phyloP scores from a whole-genome alignment of 306 rosid species.

The Astragalus membranaceus region DNA sequence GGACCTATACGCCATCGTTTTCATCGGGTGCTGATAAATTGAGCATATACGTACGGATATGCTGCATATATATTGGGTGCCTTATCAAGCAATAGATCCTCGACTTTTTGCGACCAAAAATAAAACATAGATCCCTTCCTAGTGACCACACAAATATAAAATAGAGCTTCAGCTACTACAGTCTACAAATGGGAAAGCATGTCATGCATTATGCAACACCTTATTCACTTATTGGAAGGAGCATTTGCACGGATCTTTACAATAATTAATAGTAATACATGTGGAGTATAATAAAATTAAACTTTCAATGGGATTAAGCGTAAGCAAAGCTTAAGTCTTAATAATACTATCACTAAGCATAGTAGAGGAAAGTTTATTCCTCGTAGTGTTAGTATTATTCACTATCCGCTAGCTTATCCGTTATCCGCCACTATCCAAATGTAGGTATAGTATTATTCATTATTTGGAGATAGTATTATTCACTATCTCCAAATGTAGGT shows the following conservation, averaged over 20 bases:
- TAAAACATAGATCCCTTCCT: not conserved
- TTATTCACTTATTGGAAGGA: not conserved
- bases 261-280: not conserved
- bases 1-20: not conserved
- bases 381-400: no score
- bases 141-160: not conserved
- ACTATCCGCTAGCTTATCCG: no score
- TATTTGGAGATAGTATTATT: no score
- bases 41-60: constrained; percentile 18
- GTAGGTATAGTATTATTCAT: no score
- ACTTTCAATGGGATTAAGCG: not conserved
- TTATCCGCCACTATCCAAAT: no score
- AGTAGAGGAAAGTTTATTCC: no score
- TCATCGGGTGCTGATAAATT: not conserved
- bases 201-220: not conserved
- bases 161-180: not conserved
- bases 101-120: not conserved
- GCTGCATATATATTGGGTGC: not conserved
- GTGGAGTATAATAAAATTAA: not conserved
- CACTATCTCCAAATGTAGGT: no score
- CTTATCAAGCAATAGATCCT: not conserved
- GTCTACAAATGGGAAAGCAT: not conserved
- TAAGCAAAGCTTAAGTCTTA: not conserved
- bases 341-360: no score
- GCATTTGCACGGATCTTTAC: not conserved